Percentiles rank a stretch among this genome's conserved stretches.
These are phyloP conservation scores for Microbotryum scabiosae DNA, from an alignment of 1,284 basidiomycete species.

Conservation along the genomic window DNA sequence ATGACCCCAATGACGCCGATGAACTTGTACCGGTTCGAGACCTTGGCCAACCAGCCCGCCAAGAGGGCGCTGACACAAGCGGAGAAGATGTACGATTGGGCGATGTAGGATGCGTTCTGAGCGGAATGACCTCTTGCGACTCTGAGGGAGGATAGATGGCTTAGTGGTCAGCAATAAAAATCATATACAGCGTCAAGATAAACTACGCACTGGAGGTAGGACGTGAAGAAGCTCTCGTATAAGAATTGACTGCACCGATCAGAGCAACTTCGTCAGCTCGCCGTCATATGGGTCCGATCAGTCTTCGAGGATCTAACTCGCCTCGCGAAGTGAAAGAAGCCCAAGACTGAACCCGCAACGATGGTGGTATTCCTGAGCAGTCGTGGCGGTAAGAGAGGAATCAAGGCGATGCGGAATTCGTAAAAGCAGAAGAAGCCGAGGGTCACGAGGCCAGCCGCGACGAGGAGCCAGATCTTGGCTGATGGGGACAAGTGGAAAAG, in stretches of 20 bases:
- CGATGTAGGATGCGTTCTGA: slow-evolving; percentile 35
- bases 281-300: slow-evolving; percentile 9
- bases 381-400: slow-evolving; percentile 33
- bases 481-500: neutral
- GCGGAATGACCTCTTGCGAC: slow-evolving; percentile 35
- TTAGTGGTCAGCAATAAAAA: neutral
- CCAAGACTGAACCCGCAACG: slow-evolving; percentile 31
- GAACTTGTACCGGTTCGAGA: slow-evolving; percentile 34
- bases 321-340: slow-evolving; percentile 34
- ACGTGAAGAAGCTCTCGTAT: slow-evolving; percentile 36
- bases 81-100: slow-evolving; percentile 35
- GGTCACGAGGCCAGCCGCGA: slow-evolving; percentile 22
- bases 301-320: slow-evolving; percentile 14
- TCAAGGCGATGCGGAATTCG: slow-evolving; percentile 27
- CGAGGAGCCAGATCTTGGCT: slow-evolving; percentile 26
- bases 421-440: slow-evolving; percentile 34
- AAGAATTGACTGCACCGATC: slow-evolving; percentile 15
- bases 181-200: neutral
- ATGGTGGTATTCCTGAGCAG: slow-evolving; percentile 34
- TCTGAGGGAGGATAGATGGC: slow-evolving; percentile 5
- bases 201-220: slow-evolving; percentile 31
- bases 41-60: slow-evolving; percentile 31
- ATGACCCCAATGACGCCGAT: slow-evolving; percentile 35
- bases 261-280: neutral
- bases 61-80: slow-evolving; percentile 34